Conservation (phyloP, 805 yeast species). For the Sporopachydermia quercuum region DNA sequence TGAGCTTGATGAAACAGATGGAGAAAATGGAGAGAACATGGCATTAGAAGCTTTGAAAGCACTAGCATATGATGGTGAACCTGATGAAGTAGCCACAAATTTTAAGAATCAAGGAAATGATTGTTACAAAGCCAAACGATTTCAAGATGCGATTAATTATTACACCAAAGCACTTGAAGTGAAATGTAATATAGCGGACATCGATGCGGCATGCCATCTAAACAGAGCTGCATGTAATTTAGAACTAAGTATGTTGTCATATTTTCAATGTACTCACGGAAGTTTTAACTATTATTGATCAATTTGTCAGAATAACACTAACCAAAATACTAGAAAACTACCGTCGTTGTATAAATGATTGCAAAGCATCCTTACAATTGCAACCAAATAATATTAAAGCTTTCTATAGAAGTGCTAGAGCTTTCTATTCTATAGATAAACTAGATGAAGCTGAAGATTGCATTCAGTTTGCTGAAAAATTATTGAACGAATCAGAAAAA, state of each 20-base stretch:
- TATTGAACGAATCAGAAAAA: conserved; percentile 10
- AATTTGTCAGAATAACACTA: background rate
- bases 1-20: conserved; percentile 60
- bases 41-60: conserved; percentile 78
- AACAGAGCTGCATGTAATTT: conserved; percentile 90
- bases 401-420: conserved; percentile 69
- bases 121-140: conserved; percentile 55
- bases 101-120: conserved; percentile 93
- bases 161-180: conserved; percentile 73
- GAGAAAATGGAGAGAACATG: conserved; percentile 57
- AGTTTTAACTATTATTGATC: no score
- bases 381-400: conserved; percentile 75
- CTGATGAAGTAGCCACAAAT: conserved; percentile 78
- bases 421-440: conserved; percentile 53
- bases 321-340: conserved; percentile 39
- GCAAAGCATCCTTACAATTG: conserved; percentile 48
- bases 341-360: conserved; percentile 76
- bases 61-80: conserved; percentile 89
- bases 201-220: conserved; percentile 49
- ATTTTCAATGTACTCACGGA: background rate
- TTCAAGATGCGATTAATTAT: conserved; percentile 58
- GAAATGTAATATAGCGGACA: conserved; percentile 34
- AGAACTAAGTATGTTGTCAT: conserved; percentile 30
- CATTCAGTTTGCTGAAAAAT: conserved; percentile 38
- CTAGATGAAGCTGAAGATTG: conserved; percentile 44